Percentiles rank a stretch among this genome's conserved stretches.
phyloP scores from a whole-genome alignment of 768 basidiomycete species.

The Glaciozyma martinii region DNA sequence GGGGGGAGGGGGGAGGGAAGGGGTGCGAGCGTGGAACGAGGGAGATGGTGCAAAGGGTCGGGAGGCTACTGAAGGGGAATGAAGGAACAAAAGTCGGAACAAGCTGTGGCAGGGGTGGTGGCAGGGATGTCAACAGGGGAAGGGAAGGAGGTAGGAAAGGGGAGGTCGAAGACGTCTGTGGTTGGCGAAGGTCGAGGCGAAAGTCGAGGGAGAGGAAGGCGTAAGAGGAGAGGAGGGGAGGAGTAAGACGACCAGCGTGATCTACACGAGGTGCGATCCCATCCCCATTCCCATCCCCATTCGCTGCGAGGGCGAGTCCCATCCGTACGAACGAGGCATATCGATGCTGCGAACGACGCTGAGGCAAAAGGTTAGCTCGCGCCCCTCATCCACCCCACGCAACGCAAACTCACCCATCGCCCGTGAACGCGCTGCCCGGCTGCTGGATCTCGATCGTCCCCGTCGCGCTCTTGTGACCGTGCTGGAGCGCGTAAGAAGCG shows the following conservation, averaged over 20 bases:
- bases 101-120: neutral
- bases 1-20: neutral
- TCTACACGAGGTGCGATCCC: neutral
- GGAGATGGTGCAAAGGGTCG: neutral
- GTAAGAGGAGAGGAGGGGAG: neutral
- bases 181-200: neutral
- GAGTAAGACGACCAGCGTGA: neutral
- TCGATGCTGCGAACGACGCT: neutral
- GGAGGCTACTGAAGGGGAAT: too few relatives aligned
- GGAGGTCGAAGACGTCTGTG: neutral
- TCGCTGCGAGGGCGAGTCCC: neutral
- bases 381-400: neutral
- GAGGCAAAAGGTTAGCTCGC: neutral
- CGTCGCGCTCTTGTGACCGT: neutral
- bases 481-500: neutral
- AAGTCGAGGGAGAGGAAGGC: neutral
- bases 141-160: neutral
- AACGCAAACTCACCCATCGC: neutral
- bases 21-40: too few relatives aligned
- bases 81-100: too few relatives aligned
- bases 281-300: neutral
- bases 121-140: neutral
- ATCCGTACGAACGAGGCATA: neutral
- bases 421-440: neutral
- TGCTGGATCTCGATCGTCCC: neutral